These are phyloP conservation scores for Hydnum rufescens DNA, from an alignment of 768 basidiomycete genomes.

Conservation along the genomic window DNA sequence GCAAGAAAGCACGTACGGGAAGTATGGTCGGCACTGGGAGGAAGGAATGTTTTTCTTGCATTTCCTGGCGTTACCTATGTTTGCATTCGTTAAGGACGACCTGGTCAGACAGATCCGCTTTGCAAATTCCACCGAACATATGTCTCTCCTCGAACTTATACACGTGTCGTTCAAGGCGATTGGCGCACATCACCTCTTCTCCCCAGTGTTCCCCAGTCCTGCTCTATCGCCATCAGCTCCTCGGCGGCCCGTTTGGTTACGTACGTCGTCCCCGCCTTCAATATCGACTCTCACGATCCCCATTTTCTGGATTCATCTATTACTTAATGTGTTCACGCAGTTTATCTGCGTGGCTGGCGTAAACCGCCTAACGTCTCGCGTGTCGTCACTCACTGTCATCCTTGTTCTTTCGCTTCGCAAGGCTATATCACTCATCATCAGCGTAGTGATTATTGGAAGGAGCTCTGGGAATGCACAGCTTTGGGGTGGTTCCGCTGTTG, in stretches of 20 bases:
- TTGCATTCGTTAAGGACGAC: constrained; percentile 36
- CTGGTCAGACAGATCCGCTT: constrained; percentile 28
- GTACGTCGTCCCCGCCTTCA: constrained; percentile 14
- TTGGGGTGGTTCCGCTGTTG: constrained; percentile 49
- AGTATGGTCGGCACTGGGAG: constrained; percentile 46
- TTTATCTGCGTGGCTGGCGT: constrained; percentile 75
- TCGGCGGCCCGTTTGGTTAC: constrained; percentile 8
- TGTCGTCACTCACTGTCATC: constrained; percentile 56
- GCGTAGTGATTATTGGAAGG: constrained; percentile 31
- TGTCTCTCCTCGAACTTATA: neutral
- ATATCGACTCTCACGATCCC: constrained; percentile 31
- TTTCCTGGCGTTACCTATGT: constrained; percentile 60
- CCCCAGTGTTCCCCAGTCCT: neutral
- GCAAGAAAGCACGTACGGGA: constrained; percentile 59
- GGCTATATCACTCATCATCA: constrained; percentile 55
- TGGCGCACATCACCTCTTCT: neutral
- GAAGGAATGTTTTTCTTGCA: constrained; percentile 89
- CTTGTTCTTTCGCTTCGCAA: constrained; percentile 68
- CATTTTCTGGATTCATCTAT: constrained; percentile 37
- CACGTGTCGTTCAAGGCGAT: neutral
- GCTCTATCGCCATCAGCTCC: constrained; percentile 6
- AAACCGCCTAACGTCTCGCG: constrained; percentile 60
- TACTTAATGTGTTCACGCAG: constrained; percentile 66
- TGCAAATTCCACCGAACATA: constrained; percentile 20
- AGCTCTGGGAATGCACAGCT: constrained; percentile 25